Conservation (phyloP, 2,329 filamentous ascomycete species). For the Colletotrichum horii region DNA sequence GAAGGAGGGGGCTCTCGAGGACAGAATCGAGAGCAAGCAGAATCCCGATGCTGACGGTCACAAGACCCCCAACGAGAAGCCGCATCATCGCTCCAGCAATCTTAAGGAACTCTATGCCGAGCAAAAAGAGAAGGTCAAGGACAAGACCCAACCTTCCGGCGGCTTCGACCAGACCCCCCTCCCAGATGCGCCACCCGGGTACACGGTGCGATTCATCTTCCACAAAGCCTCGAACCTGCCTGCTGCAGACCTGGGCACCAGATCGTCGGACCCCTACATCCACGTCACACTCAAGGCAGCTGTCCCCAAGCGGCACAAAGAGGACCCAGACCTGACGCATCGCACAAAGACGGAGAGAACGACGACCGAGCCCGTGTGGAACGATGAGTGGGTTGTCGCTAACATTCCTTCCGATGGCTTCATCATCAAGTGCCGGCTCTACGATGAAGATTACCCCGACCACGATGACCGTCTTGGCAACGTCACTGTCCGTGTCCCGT, state of each 20-base stretch:
- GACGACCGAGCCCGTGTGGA: slow-evolving; percentile 79
- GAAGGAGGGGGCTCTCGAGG: slow-evolving; percentile 6
- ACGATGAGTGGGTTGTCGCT: slow-evolving; percentile 85
- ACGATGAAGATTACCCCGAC: slow-evolving; percentile 88
- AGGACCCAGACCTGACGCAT: slow-evolving; percentile 77
- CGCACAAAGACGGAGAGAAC: slow-evolving; percentile 79
- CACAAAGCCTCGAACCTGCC: slow-evolving; percentile 83
- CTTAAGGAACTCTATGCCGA: slow-evolving; percentile 39
- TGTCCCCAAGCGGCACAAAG: slow-evolving; percentile 80
- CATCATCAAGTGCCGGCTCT: slow-evolving; percentile 82
- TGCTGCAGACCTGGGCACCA: slow-evolving; percentile 76
- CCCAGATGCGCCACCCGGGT: slow-evolving; percentile 76
- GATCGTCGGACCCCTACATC: slow-evolving; percentile 85
- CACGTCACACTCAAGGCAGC: slow-evolving; percentile 75
- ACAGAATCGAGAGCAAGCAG: slow-evolving; percentile 14
- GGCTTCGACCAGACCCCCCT: slow-evolving; percentile 83
- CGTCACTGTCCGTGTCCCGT: slow-evolving; percentile 71
- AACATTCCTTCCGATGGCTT: slow-evolving; percentile 85
- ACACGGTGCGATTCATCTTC: slow-evolving; percentile 85
- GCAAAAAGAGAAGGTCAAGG: slow-evolving; percentile 43
- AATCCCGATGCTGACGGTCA: slow-evolving; percentile 20
- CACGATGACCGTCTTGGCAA: slow-evolving; percentile 89
- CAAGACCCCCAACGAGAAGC: slow-evolving; percentile 14
- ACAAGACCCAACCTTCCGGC: slow-evolving; percentile 64
- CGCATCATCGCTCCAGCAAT: slow-evolving; percentile 24